phyloP scores from a whole-genome alignment of 75 land plant species.

The Sequoiadendron giganteum region DNA sequence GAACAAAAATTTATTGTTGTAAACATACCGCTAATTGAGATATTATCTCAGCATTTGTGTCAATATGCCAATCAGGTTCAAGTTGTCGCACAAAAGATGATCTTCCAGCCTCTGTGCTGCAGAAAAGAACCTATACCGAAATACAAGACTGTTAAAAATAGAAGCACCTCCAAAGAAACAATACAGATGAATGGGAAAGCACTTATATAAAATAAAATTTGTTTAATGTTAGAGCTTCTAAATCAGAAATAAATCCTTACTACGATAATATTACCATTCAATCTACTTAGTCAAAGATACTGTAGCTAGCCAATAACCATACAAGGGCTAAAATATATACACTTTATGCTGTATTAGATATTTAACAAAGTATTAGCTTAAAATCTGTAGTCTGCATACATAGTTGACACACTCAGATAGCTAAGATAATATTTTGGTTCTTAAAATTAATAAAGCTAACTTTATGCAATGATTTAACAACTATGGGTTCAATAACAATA shows the following conservation, averaged over 20 bases:
- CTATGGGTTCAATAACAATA: background rate
- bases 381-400: background rate
- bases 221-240: background rate
- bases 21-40: slow-evolving; percentile 70
- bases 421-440: background rate
- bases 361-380: background rate
- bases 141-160: too few relatives aligned
- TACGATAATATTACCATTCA: too few relatives aligned
- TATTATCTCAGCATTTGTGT: slow-evolving; percentile 66
- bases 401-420: background rate
- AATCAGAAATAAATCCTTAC: too few relatives aligned
- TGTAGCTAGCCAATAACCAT: too few relatives aligned
- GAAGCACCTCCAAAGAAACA: background rate
- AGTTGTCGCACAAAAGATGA: slow-evolving; percentile 92
- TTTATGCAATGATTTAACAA: background rate
- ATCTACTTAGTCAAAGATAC: too few relatives aligned
- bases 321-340: too few relatives aligned
- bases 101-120: slow-evolving; percentile 85
- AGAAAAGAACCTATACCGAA: slow-evolving; percentile 64
- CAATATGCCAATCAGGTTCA: slow-evolving; percentile 99
- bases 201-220: background rate
- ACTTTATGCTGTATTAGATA: too few relatives aligned
- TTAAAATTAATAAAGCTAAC: too few relatives aligned
- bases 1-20: background rate
- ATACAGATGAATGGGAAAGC: background rate